Evolutionary conservation across 2,329 filamentous ascomycete species (phyloP).

Genomic region (Penicillium sp.): DNA sequence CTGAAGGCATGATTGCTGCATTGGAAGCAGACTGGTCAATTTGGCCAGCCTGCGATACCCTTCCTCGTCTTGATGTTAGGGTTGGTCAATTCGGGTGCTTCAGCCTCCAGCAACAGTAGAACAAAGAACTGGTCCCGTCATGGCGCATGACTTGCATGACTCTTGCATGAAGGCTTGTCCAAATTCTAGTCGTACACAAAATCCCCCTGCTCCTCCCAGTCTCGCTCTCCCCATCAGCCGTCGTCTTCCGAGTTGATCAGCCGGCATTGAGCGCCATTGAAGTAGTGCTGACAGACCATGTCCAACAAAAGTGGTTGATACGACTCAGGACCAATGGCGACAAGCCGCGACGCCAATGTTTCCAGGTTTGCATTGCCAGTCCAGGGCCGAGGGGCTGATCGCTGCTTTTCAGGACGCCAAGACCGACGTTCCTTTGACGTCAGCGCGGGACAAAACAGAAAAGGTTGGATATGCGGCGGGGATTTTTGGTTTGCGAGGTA

Average conservation of each 20-base stretch:
- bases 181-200: neutral
- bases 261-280: neutral
- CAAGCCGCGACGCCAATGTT: neutral
- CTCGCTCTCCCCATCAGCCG: neutral
- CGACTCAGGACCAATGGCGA: neutral
- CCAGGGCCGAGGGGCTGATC: slow-evolving; percentile 11
- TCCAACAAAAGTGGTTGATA: neutral
- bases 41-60: too few relatives aligned
- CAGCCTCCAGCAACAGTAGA: neutral
- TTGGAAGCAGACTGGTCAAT: neutral
- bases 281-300: neutral
- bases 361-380: slow-evolving; percentile 14
- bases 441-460: slow-evolving; percentile 17
- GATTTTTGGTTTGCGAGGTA: neutral
- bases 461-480: neutral
- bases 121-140: neutral
- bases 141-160: neutral
- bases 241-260: neutral
- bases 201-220: neutral
- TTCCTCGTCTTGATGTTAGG: neutral
- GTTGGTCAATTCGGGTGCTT: neutral
- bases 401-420: slow-evolving; percentile 19
- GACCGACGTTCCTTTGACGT: slow-evolving; percentile 21
- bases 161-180: neutral
- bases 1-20: neutral